A percentile compares a stretch with the other conserved stretches of the same genome.
Evolutionary conservation across 202 grass and related monocot genomes (phyloP).

Genomic region (Dendrocalamus latiflorus): DNA sequence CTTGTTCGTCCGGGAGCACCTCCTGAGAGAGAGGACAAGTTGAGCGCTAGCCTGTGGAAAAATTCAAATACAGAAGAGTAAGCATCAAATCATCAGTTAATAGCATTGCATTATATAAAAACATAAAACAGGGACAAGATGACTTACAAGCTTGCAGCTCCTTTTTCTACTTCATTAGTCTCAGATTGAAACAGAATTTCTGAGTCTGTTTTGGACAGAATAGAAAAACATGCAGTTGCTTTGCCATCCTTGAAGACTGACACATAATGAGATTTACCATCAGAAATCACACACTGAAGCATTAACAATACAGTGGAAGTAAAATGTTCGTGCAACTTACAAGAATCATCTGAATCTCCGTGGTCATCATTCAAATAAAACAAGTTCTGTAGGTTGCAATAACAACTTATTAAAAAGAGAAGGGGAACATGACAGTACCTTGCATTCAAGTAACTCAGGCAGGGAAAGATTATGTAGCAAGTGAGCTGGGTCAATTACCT

Average conservation of each 20-base stretch:
- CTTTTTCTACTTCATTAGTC: slow-evolving; percentile 34
- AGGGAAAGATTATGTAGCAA: not conserved
- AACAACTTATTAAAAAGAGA: slow-evolving; percentile 29
- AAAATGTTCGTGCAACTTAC: slow-evolving; percentile 41
- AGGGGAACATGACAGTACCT: not conserved
- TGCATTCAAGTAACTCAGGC: not conserved
- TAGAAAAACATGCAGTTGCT: slow-evolving; percentile 33
- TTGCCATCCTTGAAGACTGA: slow-evolving; percentile 49
- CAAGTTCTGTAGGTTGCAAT: slow-evolving; percentile 50
- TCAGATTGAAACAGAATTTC: slow-evolving; percentile 67
- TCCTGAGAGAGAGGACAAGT: slow-evolving; percentile 54
- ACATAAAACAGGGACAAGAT: too few species aligned
- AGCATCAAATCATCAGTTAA: not conserved
- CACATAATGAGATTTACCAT: slow-evolving; percentile 12
- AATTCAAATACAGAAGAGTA: slow-evolving; percentile 14
- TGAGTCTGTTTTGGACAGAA: slow-evolving; percentile 44
- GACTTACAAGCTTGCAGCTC: slow-evolving; percentile 46
- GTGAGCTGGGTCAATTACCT: slow-evolving; percentile 44
- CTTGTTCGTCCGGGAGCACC: slow-evolving; percentile 79
- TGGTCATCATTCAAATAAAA: slow-evolving; percentile 55
- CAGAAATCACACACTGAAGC: slow-evolving; percentile 12
- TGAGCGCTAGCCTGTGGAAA: slow-evolving; percentile 43
- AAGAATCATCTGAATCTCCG: slow-evolving; percentile 36
- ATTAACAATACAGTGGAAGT: not conserved
- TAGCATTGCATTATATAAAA: not conserved